A percentile compares a stretch with the other conserved stretches of the same genome.
phyloP scores from a whole-genome alignment of 1,284 basidiomycete species.

The Uromyces viciae-fabae region DNA sequence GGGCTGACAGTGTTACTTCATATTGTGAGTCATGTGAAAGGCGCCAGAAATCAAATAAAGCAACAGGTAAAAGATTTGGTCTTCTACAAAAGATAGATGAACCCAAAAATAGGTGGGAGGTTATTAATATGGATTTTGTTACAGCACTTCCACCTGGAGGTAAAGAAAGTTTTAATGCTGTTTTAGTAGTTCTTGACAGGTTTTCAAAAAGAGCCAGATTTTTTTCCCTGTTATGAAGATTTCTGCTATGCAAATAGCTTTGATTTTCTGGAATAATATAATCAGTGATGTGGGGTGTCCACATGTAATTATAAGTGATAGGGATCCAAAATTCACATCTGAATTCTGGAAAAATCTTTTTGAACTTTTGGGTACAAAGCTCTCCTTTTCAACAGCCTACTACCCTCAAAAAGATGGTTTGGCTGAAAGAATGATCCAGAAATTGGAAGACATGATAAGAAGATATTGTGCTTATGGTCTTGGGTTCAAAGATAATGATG shows the following conservation, averaged over 20 bases:
- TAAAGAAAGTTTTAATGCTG: background rate
- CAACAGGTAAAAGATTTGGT: background rate
- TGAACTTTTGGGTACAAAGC: background rate
- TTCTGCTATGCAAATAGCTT: background rate
- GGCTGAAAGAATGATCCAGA: constrained; percentile 9
- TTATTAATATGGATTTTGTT: background rate
- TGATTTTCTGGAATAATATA: background rate
- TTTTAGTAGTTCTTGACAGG: background rate
- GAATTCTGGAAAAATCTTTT: background rate
- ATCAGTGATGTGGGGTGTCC: background rate
- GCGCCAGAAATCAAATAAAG: background rate
- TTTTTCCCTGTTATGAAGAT: background rate
- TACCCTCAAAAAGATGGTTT: constrained; percentile 10
- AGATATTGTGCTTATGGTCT: background rate
- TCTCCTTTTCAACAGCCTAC: constrained; percentile 8
- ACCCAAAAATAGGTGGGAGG: background rate
- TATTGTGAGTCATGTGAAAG: background rate
- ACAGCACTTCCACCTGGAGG: background rate
- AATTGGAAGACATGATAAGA: constrained; percentile 3
- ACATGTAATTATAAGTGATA: background rate
- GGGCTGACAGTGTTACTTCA: background rate
- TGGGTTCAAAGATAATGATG: background rate
- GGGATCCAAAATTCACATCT: constrained; percentile 2
- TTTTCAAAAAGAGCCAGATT: background rate
- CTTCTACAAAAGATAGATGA: background rate